A percentile compares a stretch with the other conserved stretches of the same genome.
phyloP scores from a whole-genome alignment of 2,329 filamentous ascomycete genomes.

The Sporothrix globosa region DNA sequence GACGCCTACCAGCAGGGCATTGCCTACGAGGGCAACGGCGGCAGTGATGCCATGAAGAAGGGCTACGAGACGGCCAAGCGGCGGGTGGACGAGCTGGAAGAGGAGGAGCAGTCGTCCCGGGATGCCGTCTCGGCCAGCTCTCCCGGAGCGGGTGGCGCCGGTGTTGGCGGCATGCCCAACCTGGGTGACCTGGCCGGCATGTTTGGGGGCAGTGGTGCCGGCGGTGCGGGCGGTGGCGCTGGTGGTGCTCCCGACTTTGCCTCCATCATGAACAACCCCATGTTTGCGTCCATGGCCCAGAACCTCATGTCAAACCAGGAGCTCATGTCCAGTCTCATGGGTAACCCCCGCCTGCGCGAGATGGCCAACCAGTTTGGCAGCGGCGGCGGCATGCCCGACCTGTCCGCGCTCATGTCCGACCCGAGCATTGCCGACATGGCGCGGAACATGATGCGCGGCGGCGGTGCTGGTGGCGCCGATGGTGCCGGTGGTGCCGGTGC shows the following conservation, averaged over 20 bases:
- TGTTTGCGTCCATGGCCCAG: constrained; percentile 97
- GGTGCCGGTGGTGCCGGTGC: constrained; percentile 22
- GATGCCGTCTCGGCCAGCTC: constrained; percentile 36
- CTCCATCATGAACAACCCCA: constrained; percentile 93
- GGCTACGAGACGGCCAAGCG: constrained; percentile 92
- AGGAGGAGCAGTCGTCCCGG: constrained; percentile 45
- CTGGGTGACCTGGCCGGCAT: constrained; percentile 71
- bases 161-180: constrained; percentile 67
- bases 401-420: constrained; percentile 85
- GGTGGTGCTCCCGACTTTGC: constrained; percentile 87
- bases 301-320: constrained; percentile 97
- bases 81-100: constrained; percentile 76
- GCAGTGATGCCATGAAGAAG: constrained; percentile 96
- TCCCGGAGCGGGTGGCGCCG: constrained; percentile 40
- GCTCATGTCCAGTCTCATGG: constrained; percentile 89
- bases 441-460: constrained; percentile 41
- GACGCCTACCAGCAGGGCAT: constrained; percentile 94
- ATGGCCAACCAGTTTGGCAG: constrained; percentile 81
- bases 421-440: constrained; percentile 87
- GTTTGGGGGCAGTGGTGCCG: constrained; percentile 63
- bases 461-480: constrained; percentile 29
- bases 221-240: constrained; percentile 64
- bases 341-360: constrained; percentile 82
- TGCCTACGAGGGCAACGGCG: constrained; percentile 89
- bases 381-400: constrained; percentile 74